phyloP scores from a whole-genome alignment of 305 asterid species.

The Fraxinus greggii region DNA sequence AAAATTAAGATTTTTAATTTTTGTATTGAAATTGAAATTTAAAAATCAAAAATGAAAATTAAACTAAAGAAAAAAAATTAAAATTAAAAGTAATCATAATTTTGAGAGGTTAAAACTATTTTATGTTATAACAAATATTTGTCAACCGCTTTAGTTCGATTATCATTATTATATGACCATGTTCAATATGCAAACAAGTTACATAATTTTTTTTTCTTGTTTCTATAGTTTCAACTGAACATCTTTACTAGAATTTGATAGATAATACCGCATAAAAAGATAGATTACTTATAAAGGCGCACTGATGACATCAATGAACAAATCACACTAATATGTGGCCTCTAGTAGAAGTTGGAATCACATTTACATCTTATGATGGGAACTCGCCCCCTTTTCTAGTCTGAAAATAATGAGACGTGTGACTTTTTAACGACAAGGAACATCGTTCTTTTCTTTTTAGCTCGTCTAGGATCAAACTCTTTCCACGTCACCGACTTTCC shows the following conservation, averaged over 20 bases:
- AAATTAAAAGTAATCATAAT: no score
- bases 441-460: background rate
- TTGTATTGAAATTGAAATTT: background rate
- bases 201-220: no score
- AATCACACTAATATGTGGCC: background rate
- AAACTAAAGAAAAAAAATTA: no score
- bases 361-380: background rate
- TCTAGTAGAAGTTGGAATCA: conserved; percentile 3
- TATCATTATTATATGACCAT: background rate
- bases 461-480: background rate
- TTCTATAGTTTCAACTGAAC: no score
- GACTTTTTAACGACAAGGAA: conserved; percentile 9
- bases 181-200: background rate
- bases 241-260: background rate
- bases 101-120: no score
- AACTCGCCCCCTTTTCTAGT: background rate
- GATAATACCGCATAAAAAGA: background rate
- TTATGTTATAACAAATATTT: no score
- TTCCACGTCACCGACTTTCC: background rate
- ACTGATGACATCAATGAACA: background rate
- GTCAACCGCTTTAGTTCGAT: background rate
- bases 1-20: no score
- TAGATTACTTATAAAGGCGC: background rate
- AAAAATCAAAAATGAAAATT: background rate
- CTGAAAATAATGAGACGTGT: background rate